Evolutionary conservation across 257 asterid species (phyloP), one percentile per base, ranked within the genome.

Genomic region (Catharanthus roseus): DNA sequence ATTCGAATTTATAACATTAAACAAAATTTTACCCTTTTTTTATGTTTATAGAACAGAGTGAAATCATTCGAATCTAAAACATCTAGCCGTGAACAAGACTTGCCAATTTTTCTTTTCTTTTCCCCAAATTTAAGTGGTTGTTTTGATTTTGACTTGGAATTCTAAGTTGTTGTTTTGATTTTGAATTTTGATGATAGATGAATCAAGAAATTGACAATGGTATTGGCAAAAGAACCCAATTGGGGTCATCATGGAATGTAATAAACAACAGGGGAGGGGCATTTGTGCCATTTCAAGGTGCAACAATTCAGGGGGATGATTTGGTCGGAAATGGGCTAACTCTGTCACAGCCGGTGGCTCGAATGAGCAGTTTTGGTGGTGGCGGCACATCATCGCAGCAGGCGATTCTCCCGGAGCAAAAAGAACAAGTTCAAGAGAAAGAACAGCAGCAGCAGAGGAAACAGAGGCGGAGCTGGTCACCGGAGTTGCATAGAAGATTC

Each of bases 381-480:
- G 18, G 9, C 0, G 41, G 38, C 39, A 42, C 39, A 18, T 4
- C 41, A 11, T 11, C 3, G 11, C 7, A 12, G n/a, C 6, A n/a
- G n/a, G n/a, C n/a, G n/a, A n/a, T n/a, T n/a, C 57, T 45, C 1
- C 47, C 4, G 63, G 21, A 6, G 28, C 24, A 24, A 16, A 36
- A 19, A 28, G 23, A 26, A 3, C 78, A 63, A 4, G 36, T 8
- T 0, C 13, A 18, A 19, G 62, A 36, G 31, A 51, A 18, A 65
- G 13, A 23, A 23, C 47, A 16, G 64, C 64, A 39, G 31, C 74
- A 50, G 47, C 58, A 19, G 51, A 87, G 78, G 89, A 90, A 90
- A 69, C 86, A 79, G 72, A 81, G 95, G 82, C 90, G 92, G 0
- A 86, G 90, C 65, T 90, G 95, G 96, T 86, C 92, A 0, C 85